A percentile compares a stretch with the other conserved stretches of the same genome.
Conservation (phyloP, 805 yeast species). For the Vanderwaltozyma verrucispora region DNA sequence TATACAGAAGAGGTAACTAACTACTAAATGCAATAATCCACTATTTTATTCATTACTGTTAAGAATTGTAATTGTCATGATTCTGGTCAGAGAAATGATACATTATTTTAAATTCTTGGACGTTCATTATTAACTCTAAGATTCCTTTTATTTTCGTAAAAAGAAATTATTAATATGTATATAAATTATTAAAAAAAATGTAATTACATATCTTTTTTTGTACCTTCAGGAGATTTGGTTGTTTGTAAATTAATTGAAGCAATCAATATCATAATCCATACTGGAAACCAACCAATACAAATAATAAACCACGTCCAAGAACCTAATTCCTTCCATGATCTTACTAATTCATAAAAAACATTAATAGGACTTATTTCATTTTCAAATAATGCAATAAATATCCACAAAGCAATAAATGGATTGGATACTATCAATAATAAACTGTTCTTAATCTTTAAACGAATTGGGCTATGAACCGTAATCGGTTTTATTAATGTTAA, state of each 20-base stretch:
- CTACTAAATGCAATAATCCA: no score
- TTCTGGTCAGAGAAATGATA: no score
- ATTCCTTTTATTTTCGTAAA: no score
- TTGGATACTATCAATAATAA: slow-evolving; percentile 36
- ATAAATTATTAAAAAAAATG: no score
- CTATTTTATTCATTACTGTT: no score
- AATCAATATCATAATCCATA: slow-evolving; percentile 47
- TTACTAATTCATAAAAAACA: slow-evolving; percentile 42
- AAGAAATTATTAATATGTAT: no score
- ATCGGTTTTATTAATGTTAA: slow-evolving; percentile 41
- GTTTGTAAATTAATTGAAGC: slow-evolving; percentile 10
- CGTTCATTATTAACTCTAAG: no score
- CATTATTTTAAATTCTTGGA: no score
- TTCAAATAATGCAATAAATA: slow-evolving; percentile 23
- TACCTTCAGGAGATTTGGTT: background rate
- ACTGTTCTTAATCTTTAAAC: slow-evolving; percentile 18
- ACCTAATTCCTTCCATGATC: slow-evolving; percentile 58
- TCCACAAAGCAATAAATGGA: slow-evolving; percentile 38
- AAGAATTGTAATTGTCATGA: no score
- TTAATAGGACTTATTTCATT: slow-evolving; percentile 29
- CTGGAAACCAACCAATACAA: slow-evolving; percentile 70
- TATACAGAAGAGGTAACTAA: no score
- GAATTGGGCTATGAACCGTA: slow-evolving; percentile 3
- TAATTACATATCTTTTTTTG: slow-evolving; percentile 1
- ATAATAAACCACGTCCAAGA: slow-evolving; percentile 82